Evolutionary conservation across 306 rosid genomes (phyloP).

Genomic region (Arachis hypogaea): DNA sequence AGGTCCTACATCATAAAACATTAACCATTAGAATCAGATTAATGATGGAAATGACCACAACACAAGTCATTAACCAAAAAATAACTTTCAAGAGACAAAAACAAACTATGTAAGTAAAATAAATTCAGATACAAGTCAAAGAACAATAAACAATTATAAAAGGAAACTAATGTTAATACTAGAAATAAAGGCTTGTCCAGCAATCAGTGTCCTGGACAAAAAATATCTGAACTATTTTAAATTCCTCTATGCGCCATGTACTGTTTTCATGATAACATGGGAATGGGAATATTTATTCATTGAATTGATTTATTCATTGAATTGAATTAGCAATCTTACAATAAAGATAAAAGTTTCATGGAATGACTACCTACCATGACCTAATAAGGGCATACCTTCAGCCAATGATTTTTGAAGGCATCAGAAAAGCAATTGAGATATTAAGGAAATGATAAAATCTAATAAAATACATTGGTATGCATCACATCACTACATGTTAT

Average conservation of each 20-base stretch:
- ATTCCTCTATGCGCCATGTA: neutral
- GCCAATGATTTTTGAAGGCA: neutral
- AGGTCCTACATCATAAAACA: constrained; percentile 58
- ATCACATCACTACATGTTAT: neutral
- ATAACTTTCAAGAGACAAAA: constrained; percentile 1
- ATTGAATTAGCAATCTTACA: neutral
- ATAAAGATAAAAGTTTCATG: neutral
- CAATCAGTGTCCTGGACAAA: neutral
- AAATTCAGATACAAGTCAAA: neutral
- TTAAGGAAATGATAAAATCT: neutral
- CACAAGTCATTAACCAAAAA: neutral
- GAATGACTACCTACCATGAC: no score
- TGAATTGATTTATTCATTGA: neutral
- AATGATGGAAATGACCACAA: neutral
- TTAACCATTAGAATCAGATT: neutral
- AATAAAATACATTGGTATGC: neutral
- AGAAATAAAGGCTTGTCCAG: neutral
- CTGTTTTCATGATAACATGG: neutral
- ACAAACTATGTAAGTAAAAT: neutral
- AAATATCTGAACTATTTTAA: neutral
- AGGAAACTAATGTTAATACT: neutral
- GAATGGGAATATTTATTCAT: neutral
- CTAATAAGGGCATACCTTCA: neutral
- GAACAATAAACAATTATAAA: neutral
- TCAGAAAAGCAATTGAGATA: neutral